Conservation (phyloP, 768 basidiomycete species). For the Suillus weaverae region DNA sequence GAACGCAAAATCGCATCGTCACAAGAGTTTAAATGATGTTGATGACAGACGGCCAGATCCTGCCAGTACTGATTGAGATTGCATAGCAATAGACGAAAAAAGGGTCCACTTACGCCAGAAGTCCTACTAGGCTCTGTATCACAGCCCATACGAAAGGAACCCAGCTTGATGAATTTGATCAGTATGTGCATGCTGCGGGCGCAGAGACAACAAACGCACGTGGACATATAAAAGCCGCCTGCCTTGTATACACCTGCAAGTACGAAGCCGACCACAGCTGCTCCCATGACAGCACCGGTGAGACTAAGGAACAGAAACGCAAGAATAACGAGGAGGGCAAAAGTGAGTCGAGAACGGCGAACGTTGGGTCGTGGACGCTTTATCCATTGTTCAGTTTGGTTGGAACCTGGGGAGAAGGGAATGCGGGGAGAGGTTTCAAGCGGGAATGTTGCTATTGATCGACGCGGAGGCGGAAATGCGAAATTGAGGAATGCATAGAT, state of each 20-base stretch:
- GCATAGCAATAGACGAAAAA: neutral
- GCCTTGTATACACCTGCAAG: constrained; percentile 40
- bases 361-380: constrained; percentile 30
- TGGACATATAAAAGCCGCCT: constrained; percentile 41
- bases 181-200: neutral
- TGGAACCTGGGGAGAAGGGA: neutral
- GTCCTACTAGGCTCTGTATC: constrained; percentile 40
- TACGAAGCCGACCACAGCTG: constrained; percentile 40
- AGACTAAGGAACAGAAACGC: constrained; percentile 36
- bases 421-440: neutral
- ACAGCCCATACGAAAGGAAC: constrained; percentile 44
- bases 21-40: constrained; percentile 35
- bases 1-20: neutral
- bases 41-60: constrained; percentile 45
- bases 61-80: constrained; percentile 16
- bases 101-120: constrained; percentile 37
- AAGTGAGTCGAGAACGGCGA: constrained; percentile 38
- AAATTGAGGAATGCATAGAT: constrained; percentile 44
- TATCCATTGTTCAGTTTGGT: constrained; percentile 12
- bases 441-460: constrained; percentile 8
- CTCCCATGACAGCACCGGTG: constrained; percentile 38
- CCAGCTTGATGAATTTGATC: constrained; percentile 31
- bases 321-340: constrained; percentile 42
- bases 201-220: constrained; percentile 29
- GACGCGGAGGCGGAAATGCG: constrained; percentile 35